Evolutionary conservation across 305 asterid genomes (phyloP), one percentile per base, ranked within the genome.

Genomic region (Petunia hybrid): DNA sequence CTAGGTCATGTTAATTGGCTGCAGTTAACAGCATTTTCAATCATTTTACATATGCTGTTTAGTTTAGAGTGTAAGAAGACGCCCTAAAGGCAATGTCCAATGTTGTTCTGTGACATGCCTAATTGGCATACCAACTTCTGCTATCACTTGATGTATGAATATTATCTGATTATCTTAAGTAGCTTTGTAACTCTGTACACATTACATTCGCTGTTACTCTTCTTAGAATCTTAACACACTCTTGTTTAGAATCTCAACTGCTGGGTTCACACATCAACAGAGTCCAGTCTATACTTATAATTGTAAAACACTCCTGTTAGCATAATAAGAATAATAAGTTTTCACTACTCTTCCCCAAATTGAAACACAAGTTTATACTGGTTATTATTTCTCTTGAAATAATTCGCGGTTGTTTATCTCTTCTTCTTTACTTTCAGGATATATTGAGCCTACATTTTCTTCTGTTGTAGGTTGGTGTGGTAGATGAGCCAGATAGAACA

Each of bases 401-500:
- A 9, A 43, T 45, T 69, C 60, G 5, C 8, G 5, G 45, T 45
- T 70, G 60, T 46, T 70, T 69, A 31, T 10, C 10, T 22, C 36
- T 68, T 56, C 13, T 22, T 22, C 31, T 42, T 7, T 42, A 16
- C 39, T 46, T 36, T 70, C 60, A 22, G 60, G 22, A 46, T 70
- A 22, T 22, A 9, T 46, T 31, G 10, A 1, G 43, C 22, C 41
- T 70, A 31, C 5, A 31, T 35, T 46, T 46, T 71, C 3, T 53
- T 53, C 10, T 80, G 43, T 41, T 82, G 82, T 82, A 95, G 99
- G 89, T 92, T 82, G 94, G 91, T 40, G 88, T 94, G 43, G 92
- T 95, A 22, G 99, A 91, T 78, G 90, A 91, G 8, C 93, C 97
- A 3, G 94, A 92, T 66, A 92, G 94, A 87, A 87, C 85, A 61